Evolutionary conservation across 1,139 yeast species (phyloP), one percentile per base, ranked within the genome.

Genomic region (Suhomyces taliae): DNA sequence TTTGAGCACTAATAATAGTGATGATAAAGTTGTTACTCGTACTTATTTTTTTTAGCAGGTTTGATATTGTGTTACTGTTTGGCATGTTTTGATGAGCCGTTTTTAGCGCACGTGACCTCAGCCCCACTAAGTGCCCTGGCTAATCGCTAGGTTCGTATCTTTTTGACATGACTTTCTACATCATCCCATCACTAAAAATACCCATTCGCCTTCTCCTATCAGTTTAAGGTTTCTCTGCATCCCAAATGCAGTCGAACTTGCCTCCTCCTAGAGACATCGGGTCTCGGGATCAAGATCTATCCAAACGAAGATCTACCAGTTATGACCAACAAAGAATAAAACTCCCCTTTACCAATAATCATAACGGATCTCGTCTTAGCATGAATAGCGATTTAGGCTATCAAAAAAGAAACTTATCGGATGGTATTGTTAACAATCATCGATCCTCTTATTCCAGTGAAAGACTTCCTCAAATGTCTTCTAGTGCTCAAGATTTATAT

Each of bases 281-380:
- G 14, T 10, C 37, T 35, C 24, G 10, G 15, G 26, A 32, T 8
- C 15, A 24, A 27, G 40, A 41, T 15, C 40, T 12, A 10, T 24
- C 38, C 24, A 57, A 64, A 31, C 57, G 70, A 31, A 55, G 66
- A 35, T 65, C 70, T 2, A 67, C 62, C 26, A 65, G 67, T 50
- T 68, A 68, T 52, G 72, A 67, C 36, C 58, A 58, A 14, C 64
- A 60, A 31, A 53, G 73, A 40, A 65, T 66, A 26, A 57, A 63
- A 34, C 52, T 52, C 10, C 65, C 65, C 8, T 47, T 48, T 26
- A 29, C 37, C 27, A 36, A 19, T 19, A 19, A 38, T 35, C 15
- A 41, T 45, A 49, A 46, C 36, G 48, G 51, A 8, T 47, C 55
- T 4, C 44, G 54, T 5, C 35, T 50, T 26, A 53, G 56, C 41